These are phyloP conservation scores for Microsporum canis DNA, from an alignment of 2,329 filamentous ascomycete species.

Conservation along the genomic window DNA sequence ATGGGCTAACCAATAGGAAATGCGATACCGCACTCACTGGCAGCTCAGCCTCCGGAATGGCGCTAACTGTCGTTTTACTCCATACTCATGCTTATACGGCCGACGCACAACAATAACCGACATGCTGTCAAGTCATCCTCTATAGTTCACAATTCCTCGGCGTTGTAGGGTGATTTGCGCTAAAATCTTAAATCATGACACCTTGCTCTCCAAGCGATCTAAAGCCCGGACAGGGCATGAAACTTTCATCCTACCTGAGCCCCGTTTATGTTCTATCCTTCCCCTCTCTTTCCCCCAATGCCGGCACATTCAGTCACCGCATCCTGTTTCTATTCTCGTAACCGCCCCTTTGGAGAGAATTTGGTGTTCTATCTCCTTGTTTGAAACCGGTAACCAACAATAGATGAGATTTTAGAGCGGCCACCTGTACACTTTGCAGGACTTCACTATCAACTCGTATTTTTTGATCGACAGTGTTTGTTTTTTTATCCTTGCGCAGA, in stretches of 20 bases:
- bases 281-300: neutral
- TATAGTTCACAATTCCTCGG: neutral
- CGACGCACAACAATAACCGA: neutral
- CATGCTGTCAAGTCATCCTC: neutral
- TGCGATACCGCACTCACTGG: neutral
- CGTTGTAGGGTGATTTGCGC: neutral
- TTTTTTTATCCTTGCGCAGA: conserved; percentile 1
- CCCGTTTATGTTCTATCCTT: neutral
- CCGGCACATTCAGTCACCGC: neutral
- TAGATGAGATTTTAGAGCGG: neutral
- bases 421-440: neutral
- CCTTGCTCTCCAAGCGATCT: neutral
- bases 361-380: neutral
- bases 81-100: neutral
- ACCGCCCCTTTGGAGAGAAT: neutral
- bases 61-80: neutral
- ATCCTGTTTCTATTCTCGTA: neutral
- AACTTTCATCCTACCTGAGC: conserved; percentile 3
- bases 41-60: neutral
- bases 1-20: too few relatives aligned
- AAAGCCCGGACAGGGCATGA: neutral
- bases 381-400: neutral
- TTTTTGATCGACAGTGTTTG: neutral
- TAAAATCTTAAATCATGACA: neutral
- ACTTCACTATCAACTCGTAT: neutral